Evolutionary conservation across 805 yeast genomes (phyloP), one percentile per base, ranked within the genome.

Genomic region (Teunomyces atbi): DNA sequence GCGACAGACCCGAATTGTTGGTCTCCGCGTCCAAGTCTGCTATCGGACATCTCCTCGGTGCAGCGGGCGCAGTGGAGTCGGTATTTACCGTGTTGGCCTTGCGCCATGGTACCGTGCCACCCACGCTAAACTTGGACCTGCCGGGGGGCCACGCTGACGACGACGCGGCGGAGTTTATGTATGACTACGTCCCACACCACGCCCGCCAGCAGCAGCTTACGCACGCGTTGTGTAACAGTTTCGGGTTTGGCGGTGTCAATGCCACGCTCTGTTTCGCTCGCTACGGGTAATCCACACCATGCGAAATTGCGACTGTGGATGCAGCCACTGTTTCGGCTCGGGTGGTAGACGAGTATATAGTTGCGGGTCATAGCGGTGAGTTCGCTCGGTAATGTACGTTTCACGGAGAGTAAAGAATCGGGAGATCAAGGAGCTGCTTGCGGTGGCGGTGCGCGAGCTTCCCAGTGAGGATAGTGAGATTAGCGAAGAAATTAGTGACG

Each of bases 221-320:
- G 3, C 74, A 78, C 52, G 97, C 92, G 0, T 50, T 94, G 55
- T 81, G 89, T 41, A 94, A 94, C 59, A 89, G 97, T 56, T 92
- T 95, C 68, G 99, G 99, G 0, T 94, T 94, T 69, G 99, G 99
- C 6, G 99, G 99, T 6, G 89, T 95, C 4, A 94, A 94, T 64
- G 84, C 95, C 5, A 77, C 95, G 2, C 58, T 94, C 2, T 74
- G 83, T 37, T 78, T 84, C 44, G 33, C 28, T 20, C 33, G 33
- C 13, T 30, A 30, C 33, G 7, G 8, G 11, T 13, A 28, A 28
- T 28, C 30, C 30, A 28, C 30, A 28, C n/a, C 30, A 19, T 19
- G 20, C 20, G 11, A 23, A 23, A 23, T 23, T 23, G 26, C 26
- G 26, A 23, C 33, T 30, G 33, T 30, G 33, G 33, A 13, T 30